Conservation (phyloP, 1,284 basidiomycete genomes). For the Acaromyces ingoldii region DNA sequence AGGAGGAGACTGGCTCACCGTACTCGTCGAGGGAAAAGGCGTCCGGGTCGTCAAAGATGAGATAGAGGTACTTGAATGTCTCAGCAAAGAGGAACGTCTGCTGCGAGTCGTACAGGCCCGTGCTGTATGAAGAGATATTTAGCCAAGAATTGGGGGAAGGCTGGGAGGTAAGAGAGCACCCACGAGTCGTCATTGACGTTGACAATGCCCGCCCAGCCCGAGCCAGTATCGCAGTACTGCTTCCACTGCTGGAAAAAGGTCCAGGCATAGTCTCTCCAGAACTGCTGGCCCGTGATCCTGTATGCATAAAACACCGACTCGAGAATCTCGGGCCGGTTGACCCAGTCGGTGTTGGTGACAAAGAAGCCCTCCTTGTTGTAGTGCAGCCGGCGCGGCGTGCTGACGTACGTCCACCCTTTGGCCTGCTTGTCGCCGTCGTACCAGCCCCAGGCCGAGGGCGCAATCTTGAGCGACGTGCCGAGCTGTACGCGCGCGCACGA, state of each 20-base stretch:
- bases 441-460: conserved; percentile 1
- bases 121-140: too few relatives aligned
- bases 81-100: conserved; percentile 35
- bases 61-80: conserved; percentile 41
- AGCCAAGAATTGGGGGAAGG: too few relatives aligned
- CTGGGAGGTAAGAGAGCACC: too few relatives aligned
- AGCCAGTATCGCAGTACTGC: conserved; percentile 61
- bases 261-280: conserved; percentile 76
- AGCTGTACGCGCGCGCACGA: conserved; percentile 1
- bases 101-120: conserved; percentile 21
- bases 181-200: conserved; percentile 24
- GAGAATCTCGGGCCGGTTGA: conserved; percentile 24
- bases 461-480: background rate
- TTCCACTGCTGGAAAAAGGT: conserved; percentile 80
- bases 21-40: conserved; percentile 30
- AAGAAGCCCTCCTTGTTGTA: conserved; percentile 9
- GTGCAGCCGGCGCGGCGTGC: background rate
- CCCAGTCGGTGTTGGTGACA: background rate
- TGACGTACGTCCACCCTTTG: conserved; percentile 5
- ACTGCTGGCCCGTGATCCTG: conserved; percentile 36
- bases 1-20: too few relatives aligned
- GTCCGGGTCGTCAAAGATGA: conserved; percentile 33
- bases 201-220: conserved; percentile 18
- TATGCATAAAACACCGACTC: conserved; percentile 33
- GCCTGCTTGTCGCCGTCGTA: background rate